A percentile compares a stretch with the other conserved stretches of the same genome.
These are phyloP conservation scores for Viola pubescens DNA, from an alignment of 441 rosid species.

Conservation along the genomic window DNA sequence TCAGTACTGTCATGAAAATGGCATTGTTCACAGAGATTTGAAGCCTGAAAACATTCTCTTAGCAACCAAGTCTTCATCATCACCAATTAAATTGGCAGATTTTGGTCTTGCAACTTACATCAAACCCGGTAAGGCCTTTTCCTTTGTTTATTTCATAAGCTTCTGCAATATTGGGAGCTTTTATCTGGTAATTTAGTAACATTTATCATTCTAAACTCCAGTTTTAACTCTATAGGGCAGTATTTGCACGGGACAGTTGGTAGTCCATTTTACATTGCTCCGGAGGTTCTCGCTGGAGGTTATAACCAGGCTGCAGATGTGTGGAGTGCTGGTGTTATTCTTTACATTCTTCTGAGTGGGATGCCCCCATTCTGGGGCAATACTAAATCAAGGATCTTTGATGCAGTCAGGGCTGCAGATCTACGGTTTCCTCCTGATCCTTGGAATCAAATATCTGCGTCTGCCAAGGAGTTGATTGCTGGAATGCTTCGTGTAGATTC, in stretches of 20 bases:
- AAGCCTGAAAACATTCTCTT: conserved; percentile 81
- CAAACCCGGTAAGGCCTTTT: conserved; percentile 41
- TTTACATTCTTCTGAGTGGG: too few relatives aligned
- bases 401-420: conserved; percentile 76
- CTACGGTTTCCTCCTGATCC: conserved; percentile 57
- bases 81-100: conserved; percentile 81
- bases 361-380: conserved; percentile 83
- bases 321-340: conserved; percentile 55
- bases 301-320: conserved; percentile 82
- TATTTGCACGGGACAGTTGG: conserved; percentile 75
- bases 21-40: conserved; percentile 76
- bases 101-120: conserved; percentile 90
- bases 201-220: conserved; percentile 7
- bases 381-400: conserved; percentile 72
- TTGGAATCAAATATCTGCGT: conserved; percentile 56
- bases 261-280: conserved; percentile 88
- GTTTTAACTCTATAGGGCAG: conserved; percentile 38
- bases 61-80: conserved; percentile 52
- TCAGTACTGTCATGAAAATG: conserved; percentile 72
- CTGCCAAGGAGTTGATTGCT: conserved; percentile 55
- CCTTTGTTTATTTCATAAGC: not conserved
- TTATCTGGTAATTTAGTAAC: not conserved
- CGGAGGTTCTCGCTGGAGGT: conserved; percentile 73
- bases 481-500: conserved; percentile 75
- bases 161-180: not conserved